Evolutionary conservation across 441 rosid species (phyloP), one percentile per base, ranked within the genome.

Genomic region (Croton laevigatus): DNA sequence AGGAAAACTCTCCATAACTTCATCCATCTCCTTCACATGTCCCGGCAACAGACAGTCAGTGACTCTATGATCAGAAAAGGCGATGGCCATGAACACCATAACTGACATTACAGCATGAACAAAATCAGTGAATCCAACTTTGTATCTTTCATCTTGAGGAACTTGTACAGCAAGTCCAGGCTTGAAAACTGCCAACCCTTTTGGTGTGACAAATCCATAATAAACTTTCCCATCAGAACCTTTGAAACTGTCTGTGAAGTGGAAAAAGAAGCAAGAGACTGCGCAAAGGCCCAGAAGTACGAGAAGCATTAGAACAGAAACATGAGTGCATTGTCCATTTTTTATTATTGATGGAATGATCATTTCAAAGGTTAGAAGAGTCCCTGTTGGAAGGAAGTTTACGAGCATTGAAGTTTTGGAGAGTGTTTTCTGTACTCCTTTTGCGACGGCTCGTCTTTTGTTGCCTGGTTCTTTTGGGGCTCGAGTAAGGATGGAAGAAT

Each of bases 1-100:
- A 8, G 98, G 97, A 34, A 91, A 91, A 75, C 94, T 88, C 81
- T 88, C 97, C 96, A 89, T 89, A 27, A 93, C 87, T 78, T 93
- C 89, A 67, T 88, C 91, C 90, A 93, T 86, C 81, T 93, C 97
- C 84, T 89, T 85, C 69, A 80, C 88, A 46, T 89, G 88, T 52
- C 91, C 87, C 0, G 93, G 88, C 59, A 91, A 81, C 83, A 89
- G 57, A 62, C 97, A 89, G 13, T 78, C 77, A 0, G 94, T 91
- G 5, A 89, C 90, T 38, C 98, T 75, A 9, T 78, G 78, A 54
- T 93, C 98, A 9, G 98, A 90, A 48, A 89, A 83, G 0, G 96
- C 95, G 11, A 93, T 88, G 8, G 98, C 96, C 68, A 76, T 63
- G 38, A 93, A 91, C 69, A 93, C 98, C 88, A 91, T 78, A n/a